Evolutionary conservation across 495 filamentous ascomycete genomes (phyloP).

Genomic region (Bryoglossum gracile): DNA sequence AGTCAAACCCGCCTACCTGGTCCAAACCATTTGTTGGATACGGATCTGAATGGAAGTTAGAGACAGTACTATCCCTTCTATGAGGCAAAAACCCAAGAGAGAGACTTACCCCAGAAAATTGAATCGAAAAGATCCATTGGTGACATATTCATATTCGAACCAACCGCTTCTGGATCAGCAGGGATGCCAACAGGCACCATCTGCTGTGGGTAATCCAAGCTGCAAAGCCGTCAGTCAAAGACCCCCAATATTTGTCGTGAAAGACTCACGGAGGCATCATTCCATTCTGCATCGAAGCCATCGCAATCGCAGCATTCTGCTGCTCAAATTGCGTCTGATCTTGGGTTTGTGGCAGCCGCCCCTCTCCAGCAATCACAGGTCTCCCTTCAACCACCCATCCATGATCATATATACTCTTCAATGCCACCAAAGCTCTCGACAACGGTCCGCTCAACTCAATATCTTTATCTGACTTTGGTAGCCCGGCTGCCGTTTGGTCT

Average conservation of each 20-base stretch:
- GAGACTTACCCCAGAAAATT: conserved; percentile 48
- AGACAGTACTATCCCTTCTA: no score
- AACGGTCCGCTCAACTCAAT: conserved; percentile 49
- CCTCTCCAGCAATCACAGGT: not conserved
- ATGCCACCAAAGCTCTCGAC: conserved; percentile 42
- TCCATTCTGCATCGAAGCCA: conserved; percentile 46
- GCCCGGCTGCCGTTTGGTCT: conserved; percentile 30
- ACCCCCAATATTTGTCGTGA: not conserved
- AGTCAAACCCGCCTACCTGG: conserved; percentile 18
- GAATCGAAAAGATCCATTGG: conserved; percentile 53
- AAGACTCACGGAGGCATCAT: conserved; percentile 25
- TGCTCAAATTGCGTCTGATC: conserved; percentile 33
- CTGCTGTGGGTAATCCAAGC: conserved; percentile 24
- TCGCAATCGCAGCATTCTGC: conserved; percentile 47
- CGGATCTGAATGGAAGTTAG: no score
- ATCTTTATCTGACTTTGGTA: conserved; percentile 38
- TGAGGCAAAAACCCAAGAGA: not conserved
- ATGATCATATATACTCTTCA: conserved; percentile 52
- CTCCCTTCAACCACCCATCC: conserved; percentile 31
- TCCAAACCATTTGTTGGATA: conserved; percentile 23
- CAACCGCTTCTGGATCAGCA: conserved; percentile 6
- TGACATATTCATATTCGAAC: conserved; percentile 36
- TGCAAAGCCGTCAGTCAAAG: conserved; percentile 12
- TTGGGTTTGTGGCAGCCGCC: conserved; percentile 15
- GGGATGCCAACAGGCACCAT: conserved; percentile 10